These are phyloP conservation scores for Zoysia japonica DNA, from an alignment of 176 grass and related monocot species.

Conservation along the genomic window DNA sequence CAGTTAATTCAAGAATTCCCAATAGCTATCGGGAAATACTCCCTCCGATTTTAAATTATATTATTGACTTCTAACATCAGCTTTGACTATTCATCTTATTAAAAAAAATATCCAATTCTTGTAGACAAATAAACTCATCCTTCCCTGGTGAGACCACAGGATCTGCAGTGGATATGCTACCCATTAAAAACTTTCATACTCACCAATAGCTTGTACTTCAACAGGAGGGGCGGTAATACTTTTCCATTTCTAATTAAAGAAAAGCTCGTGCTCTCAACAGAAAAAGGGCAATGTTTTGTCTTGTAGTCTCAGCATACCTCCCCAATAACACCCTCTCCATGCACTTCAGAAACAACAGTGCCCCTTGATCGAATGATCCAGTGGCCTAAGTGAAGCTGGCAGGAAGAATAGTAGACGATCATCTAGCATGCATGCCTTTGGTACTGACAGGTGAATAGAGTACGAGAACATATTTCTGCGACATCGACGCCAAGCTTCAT, in stretches of 20 bases:
- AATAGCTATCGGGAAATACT: too few relatives aligned
- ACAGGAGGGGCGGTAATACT: too few relatives aligned
- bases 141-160: conserved; percentile 59
- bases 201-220: background rate
- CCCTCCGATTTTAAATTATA: too few relatives aligned
- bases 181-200: background rate
- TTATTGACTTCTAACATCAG: too few relatives aligned
- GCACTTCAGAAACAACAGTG: conserved; percentile 48
- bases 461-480: conserved; percentile 52
- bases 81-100: too few relatives aligned
- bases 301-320: conserved; percentile 47
- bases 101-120: too few relatives aligned
- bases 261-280: too few relatives aligned
- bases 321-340: conserved; percentile 84
- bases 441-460: conserved; percentile 83
- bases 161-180: conserved; percentile 51
- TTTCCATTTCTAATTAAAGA: too few relatives aligned
- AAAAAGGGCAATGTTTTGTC: background rate
- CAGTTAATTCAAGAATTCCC: too few relatives aligned
- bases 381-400: conserved; percentile 75
- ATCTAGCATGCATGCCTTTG: conserved; percentile 79
- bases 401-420: conserved; percentile 67
- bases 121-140: conserved; percentile 92
- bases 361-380: conserved; percentile 69
- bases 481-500: background rate